These are phyloP conservation scores for Agroathelia rolfsii DNA, from an alignment of 1,284 basidiomycete species.

Conservation along the genomic window DNA sequence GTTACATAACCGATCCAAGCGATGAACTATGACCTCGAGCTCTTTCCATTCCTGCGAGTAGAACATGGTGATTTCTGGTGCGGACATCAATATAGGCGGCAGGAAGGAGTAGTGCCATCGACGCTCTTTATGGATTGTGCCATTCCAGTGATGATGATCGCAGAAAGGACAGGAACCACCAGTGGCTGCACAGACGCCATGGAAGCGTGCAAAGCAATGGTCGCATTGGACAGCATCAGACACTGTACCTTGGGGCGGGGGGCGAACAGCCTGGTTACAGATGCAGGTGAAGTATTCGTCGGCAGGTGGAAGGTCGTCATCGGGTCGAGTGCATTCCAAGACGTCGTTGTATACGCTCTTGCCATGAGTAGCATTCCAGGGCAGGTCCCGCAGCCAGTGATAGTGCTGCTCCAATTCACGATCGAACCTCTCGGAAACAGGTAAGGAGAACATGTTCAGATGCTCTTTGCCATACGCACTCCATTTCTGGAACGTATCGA, in stretches of 20 bases:
- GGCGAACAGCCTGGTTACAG: constrained; percentile 61
- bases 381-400: constrained; percentile 61
- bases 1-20: constrained; percentile 59
- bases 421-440: constrained; percentile 62
- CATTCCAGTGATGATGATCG: constrained; percentile 82
- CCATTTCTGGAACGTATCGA: constrained; percentile 64
- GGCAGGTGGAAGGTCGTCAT: constrained; percentile 64
- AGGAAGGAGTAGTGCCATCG: constrained; percentile 74
- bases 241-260: constrained; percentile 56
- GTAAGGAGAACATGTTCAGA: constrained; percentile 59
- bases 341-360: constrained; percentile 61
- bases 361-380: constrained; percentile 59
- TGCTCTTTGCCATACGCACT: constrained; percentile 58
- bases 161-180: constrained; percentile 85
- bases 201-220: constrained; percentile 75
- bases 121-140: constrained; percentile 66
- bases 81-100: constrained; percentile 52
- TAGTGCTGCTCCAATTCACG: constrained; percentile 54
- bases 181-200: constrained; percentile 70
- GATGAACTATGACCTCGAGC: constrained; percentile 64
- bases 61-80: constrained; percentile 63
- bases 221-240: constrained; percentile 82
- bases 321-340: constrained; percentile 55
- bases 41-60: constrained; percentile 72
- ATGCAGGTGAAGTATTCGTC: constrained; percentile 80